These are phyloP conservation scores for Petunia secreta DNA, from an alignment of 257 asterid genomes.

Conservation along the genomic window DNA sequence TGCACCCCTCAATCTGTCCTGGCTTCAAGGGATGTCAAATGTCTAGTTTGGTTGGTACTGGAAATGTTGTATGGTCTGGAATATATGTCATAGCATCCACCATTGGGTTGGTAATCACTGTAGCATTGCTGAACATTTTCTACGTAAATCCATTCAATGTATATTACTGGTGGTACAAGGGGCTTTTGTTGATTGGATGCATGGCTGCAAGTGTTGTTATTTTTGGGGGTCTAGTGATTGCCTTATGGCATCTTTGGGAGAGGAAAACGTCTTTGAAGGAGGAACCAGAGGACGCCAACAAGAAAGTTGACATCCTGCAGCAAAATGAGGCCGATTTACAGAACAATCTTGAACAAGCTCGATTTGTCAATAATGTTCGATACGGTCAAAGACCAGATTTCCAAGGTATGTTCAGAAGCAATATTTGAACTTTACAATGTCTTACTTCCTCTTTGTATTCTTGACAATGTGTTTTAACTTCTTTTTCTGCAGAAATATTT, in stretches of 20 bases:
- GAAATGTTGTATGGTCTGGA: constrained; percentile 82
- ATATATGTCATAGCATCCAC: constrained; percentile 58
- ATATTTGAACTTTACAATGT: not conserved
- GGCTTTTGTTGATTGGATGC: constrained; percentile 60
- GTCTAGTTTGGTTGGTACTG: constrained; percentile 84
- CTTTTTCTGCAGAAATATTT: constrained; percentile 54
- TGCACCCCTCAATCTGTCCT: constrained; percentile 36
- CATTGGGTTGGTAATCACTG: constrained; percentile 55
- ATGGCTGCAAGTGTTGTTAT: constrained; percentile 58
- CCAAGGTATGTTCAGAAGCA: constrained; percentile 47
- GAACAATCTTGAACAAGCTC: constrained; percentile 38
- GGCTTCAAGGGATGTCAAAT: constrained; percentile 50
- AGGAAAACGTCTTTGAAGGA: constrained; percentile 38
- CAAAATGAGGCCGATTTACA: constrained; percentile 25
- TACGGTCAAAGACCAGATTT: constrained; percentile 82
- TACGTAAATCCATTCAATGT: constrained; percentile 64
- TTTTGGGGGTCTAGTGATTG: constrained; percentile 73
- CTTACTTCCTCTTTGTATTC: not conserved
- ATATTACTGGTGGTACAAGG: constrained; percentile 67
- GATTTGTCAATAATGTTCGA: constrained; percentile 35
- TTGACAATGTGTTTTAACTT: not conserved
- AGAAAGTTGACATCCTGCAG: constrained; percentile 26
- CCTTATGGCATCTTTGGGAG: constrained; percentile 76
- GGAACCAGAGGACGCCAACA: constrained; percentile 20
- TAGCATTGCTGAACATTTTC: constrained; percentile 46